These are phyloP conservation scores for Gossypium arboreum DNA, from an alignment of 345 rosid species.

Conservation along the genomic window DNA sequence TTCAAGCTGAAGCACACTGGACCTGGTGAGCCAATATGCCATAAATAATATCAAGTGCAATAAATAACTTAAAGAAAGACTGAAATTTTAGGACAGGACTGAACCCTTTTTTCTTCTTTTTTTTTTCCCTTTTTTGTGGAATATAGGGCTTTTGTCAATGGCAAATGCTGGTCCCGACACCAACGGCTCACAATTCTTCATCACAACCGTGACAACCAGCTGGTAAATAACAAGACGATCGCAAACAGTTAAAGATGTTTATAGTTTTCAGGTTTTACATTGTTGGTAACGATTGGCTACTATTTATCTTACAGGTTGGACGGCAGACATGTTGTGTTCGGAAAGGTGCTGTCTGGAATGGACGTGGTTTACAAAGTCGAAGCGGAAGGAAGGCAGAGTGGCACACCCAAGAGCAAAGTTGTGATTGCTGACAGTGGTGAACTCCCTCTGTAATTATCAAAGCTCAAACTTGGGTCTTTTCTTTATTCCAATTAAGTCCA, in stretches of 20 bases:
- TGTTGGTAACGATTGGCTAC: neutral
- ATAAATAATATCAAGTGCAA: neutral
- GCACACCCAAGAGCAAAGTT: constrained; percentile 84
- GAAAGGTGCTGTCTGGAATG: constrained; percentile 96
- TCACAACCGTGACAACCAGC: constrained; percentile 85
- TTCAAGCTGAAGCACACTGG: constrained; percentile 96
- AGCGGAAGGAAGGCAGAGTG: constrained; percentile 84
- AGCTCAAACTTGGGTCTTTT: neutral
- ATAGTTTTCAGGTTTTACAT: neutral
- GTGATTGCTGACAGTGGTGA: constrained; percentile 90
- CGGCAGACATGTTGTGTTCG: constrained; percentile 91
- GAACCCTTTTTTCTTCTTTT: neutral
- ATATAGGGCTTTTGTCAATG: constrained; percentile 76
- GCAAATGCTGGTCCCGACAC: constrained; percentile 93
- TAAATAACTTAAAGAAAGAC: neutral
- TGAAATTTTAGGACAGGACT: neutral
- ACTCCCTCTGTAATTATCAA: constrained; percentile 50
- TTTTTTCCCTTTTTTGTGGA: neutral
- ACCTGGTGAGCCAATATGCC: constrained; percentile 48
- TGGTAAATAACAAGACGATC: constrained; percentile 44
- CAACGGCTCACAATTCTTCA: constrained; percentile 94
- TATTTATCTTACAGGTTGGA: constrained; percentile 63
- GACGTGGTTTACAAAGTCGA: constrained; percentile 89
- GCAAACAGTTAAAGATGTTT: neutral
- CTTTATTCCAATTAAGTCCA: neutral